Conservation (phyloP, 176 grass and related monocot genomes). For the Puya raimondii region DNA sequence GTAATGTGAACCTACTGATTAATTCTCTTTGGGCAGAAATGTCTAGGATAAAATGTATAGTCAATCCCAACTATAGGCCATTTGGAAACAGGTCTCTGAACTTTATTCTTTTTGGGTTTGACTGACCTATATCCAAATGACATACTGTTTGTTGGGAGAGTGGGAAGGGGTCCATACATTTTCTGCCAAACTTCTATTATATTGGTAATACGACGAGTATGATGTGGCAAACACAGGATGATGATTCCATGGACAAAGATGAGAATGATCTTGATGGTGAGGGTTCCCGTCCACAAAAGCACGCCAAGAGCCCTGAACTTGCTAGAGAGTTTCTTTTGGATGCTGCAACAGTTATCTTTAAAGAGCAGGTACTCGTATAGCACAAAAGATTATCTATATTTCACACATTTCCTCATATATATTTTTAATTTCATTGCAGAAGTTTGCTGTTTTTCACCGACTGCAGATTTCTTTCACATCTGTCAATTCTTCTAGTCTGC, state of each 20-base stretch:
- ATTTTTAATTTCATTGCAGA: background rate
- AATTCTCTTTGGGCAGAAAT: background rate
- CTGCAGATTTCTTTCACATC: no score
- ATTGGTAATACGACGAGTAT: background rate
- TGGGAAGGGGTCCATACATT: no score
- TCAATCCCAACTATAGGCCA: no score
- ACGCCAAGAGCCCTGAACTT: conserved; percentile 94
- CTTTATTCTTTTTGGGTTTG: conserved; percentile 10
- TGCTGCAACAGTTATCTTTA: conserved; percentile 88
- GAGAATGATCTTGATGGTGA: conserved; percentile 75
- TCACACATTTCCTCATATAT: background rate
- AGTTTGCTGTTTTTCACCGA: no score
- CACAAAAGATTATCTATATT: background rate
- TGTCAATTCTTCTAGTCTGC: no score
- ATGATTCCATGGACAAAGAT: conserved; percentile 88
- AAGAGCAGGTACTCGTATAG: conserved; percentile 65
- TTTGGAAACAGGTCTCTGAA: background rate
- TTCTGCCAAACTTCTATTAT: no score
- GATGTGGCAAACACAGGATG: conserved; percentile 43
- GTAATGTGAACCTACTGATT: background rate
- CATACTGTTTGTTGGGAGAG: background rate
- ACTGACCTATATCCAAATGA: background rate
- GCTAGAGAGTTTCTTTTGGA: conserved; percentile 96
- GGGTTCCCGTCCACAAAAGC: conserved; percentile 70
- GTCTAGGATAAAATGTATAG: no score